Conservation (phyloP, 805 yeast genomes). For the Candida insectorum region DNA sequence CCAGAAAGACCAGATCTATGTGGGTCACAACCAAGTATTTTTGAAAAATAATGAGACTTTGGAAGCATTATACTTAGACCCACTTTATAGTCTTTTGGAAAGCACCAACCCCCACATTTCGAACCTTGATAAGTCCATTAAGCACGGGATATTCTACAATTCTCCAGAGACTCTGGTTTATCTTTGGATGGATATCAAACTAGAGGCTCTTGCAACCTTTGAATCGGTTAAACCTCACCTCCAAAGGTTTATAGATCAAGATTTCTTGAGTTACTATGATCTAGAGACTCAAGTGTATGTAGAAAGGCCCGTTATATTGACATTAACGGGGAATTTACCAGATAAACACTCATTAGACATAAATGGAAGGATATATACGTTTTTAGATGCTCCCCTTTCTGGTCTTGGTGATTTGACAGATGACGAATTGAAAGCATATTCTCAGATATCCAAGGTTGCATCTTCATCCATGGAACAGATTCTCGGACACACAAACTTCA, state of each 20-base stretch:
- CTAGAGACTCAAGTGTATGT: conserved; percentile 24
- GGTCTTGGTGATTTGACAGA: conserved; percentile 21
- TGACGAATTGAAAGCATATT: conserved; percentile 18
- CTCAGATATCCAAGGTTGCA: conserved; percentile 34
- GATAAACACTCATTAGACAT: neutral
- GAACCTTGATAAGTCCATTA: conserved; percentile 15
- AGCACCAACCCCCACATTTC: conserved; percentile 38
- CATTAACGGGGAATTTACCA: conserved; percentile 68
- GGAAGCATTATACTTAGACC: conserved; percentile 49
- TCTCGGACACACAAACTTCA: conserved; percentile 20
- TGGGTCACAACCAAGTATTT: conserved; percentile 57
- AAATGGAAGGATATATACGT: conserved; percentile 25
- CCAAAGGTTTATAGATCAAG: conserved; percentile 43
- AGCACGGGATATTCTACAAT: conserved; percentile 36
- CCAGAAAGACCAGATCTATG: conserved; percentile 41
- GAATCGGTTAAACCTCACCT: conserved; percentile 42
- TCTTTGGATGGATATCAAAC: conserved; percentile 63
- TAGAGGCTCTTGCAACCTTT: conserved; percentile 50
- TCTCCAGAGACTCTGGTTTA: conserved; percentile 51
- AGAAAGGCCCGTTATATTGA: conserved; percentile 57
- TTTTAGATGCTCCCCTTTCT: conserved; percentile 52
- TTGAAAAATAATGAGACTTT: conserved; percentile 47
- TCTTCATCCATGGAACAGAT: conserved; percentile 40
- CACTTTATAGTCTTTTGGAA: conserved; percentile 46
- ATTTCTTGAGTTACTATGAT: conserved; percentile 51